Conservation (phyloP, 208 protist genomes). For the Naegleria lovaniensis region DNA sequence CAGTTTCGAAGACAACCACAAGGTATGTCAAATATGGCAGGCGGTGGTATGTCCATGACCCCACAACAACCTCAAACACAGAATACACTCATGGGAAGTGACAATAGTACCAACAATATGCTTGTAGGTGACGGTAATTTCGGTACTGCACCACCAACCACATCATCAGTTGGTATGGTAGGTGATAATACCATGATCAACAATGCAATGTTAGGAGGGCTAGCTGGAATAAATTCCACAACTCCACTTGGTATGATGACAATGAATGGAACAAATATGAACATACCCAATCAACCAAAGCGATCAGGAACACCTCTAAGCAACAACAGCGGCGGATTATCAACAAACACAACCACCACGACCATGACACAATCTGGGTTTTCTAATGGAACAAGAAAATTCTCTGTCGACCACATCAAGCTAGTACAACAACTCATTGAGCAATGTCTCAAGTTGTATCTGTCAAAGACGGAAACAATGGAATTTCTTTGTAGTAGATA, state of each 20-base stretch:
- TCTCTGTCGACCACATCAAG: constrained; percentile 14
- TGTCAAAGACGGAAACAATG: neutral
- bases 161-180: too few relatives aligned
- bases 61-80: too few relatives aligned
- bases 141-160: too few relatives aligned
- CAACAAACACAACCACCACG: neutral
- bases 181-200: too few relatives aligned
- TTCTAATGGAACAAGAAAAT: neutral
- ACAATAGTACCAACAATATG: too few relatives aligned
- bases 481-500: neutral
- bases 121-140: too few relatives aligned
- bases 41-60: too few relatives aligned
- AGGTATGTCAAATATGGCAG: too few relatives aligned
- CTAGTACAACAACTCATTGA: constrained; percentile 8
- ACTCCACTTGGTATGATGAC: neutral
- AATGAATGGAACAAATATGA: neutral
- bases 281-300: neutral
- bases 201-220: too few relatives aligned
- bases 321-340: neutral
- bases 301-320: neutral
- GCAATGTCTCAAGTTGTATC: constrained; percentile 3
- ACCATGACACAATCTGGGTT: neutral
- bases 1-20: too few relatives aligned
- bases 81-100: too few relatives aligned
- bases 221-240: neutral